These are phyloP conservation scores for Physaria fendleri DNA, from an alignment of 345 rosid genomes.

Conservation along the genomic window DNA sequence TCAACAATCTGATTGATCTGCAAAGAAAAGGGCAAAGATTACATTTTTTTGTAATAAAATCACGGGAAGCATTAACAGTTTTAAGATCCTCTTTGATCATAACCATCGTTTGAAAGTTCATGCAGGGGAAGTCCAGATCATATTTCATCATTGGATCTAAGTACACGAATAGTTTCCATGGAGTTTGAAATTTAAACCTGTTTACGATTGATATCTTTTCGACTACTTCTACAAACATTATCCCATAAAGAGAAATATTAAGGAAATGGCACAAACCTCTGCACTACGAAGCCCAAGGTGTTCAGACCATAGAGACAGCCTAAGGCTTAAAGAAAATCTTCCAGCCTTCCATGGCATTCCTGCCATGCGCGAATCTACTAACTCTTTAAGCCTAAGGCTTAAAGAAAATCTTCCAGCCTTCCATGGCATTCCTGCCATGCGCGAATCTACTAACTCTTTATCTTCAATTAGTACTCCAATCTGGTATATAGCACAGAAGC, in stretches of 20 bases:
- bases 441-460: constrained; percentile 73
- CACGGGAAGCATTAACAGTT: background rate
- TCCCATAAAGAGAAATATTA: background rate
- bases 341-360: constrained; percentile 98
- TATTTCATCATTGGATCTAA: background rate
- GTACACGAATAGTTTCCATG: constrained; percentile 1
- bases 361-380: constrained; percentile 78
- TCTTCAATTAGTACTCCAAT: constrained; percentile 88
- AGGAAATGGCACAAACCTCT: constrained; percentile 48
- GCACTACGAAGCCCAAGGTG: constrained; percentile 81
- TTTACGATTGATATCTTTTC: background rate
- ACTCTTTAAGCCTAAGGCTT: constrained; percentile 82
- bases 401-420: constrained; percentile 82
- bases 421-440: constrained; percentile 93
- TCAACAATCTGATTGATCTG: constrained; percentile 69
- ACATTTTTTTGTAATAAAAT: background rate
- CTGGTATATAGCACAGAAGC: constrained; percentile 41
- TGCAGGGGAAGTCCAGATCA: background rate
- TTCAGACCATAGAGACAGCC: constrained; percentile 92
- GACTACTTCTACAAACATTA: background rate
- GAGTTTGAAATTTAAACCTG: constrained; percentile 3
- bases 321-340: constrained; percentile 70
- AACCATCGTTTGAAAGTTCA: background rate
- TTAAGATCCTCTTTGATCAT: constrained; percentile 7
- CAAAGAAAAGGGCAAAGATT: constrained; percentile 15